Base-by-base conservation (phyloP, 2,329 filamentous ascomycete genomes). In the Xylaria sp. region DNA sequence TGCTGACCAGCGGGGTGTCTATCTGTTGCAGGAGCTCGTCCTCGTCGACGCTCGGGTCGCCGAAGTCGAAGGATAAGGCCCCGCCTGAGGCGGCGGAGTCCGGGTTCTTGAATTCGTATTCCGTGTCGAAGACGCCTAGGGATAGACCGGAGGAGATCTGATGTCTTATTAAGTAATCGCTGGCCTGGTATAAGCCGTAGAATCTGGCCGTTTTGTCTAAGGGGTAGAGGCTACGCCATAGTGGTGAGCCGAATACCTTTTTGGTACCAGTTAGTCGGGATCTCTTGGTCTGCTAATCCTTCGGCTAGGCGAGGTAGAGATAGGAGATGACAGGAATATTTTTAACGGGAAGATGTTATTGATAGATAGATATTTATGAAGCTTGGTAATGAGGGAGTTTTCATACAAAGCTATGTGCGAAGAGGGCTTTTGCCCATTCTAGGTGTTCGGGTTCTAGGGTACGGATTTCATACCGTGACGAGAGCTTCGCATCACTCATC, bases 331-430 rank as follows among this genome's bases (percentile, higher is more conserved):
- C 17, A 57, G 13, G 20, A 39, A 10, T 38, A 39, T 39, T 11
- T 2, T 7, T 10, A 13, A 20, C 17, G 17, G n/a, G n/a, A 22
- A 10, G 9, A 51, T 29, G 39, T 13, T 17, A 45, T n/a, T n/a
- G 22, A 20, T 20, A n/a, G 10, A 1, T 20, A 6, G 51, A 25
- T 1, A 38, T 5, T 31, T 20, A 17, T 58, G 2, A 51, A 27
- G 6, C 20, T 36, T 36, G 44, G 47, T 15, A 17, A 38, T 25
- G 25, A 7, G 22, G 33, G 55, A 6, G 2, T 22, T 47, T 51
- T n/a, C 61, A 9, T 65, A 68, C 66, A 50, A 62, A 61, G 50
- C 66, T 68, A 54, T 68, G 63, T 53, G 66, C 66, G 20, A 68
- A 63, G 11, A 68, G 1, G 4, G 63, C 66, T 54, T 66, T 66